A percentile compares a stretch with the other conserved stretches of the same genome.
Evolutionary conservation across 2,329 filamentous ascomycete genomes (phyloP).

Genomic region (Xylaria polymorpha): DNA sequence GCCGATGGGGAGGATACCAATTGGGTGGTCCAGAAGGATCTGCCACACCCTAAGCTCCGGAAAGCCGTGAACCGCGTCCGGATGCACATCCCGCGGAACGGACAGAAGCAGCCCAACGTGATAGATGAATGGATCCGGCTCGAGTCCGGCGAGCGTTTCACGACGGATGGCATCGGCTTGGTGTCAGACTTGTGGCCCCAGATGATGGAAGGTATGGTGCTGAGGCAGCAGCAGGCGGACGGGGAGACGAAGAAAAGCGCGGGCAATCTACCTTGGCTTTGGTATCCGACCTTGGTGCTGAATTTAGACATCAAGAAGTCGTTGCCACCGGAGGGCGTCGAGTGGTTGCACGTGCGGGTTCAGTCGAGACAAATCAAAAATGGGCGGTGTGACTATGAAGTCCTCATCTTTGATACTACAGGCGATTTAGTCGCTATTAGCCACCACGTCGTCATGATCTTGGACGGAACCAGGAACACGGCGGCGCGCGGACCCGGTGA

Average conservation of each 20-base stretch:
- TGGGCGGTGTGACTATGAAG: slow-evolving; percentile 47
- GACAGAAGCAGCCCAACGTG: slow-evolving; percentile 41
- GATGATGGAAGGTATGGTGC: slow-evolving; percentile 43
- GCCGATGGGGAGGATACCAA: slow-evolving; percentile 45
- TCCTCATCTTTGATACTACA: slow-evolving; percentile 46
- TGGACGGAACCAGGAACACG: slow-evolving; percentile 47
- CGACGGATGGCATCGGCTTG: slow-evolving; percentile 45
- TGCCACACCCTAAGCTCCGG: slow-evolving; percentile 44
- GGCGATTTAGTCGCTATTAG: slow-evolving; percentile 49
- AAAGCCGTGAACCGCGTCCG: slow-evolving; percentile 43
- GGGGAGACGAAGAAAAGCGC: slow-evolving; percentile 5
- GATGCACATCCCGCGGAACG: slow-evolving; percentile 44
- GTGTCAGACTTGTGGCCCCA: slow-evolving; percentile 49
- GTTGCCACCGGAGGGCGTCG: slow-evolving; percentile 71
- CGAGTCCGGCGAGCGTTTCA: slow-evolving; percentile 46
- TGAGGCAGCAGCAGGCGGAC: slow-evolving; percentile 13
- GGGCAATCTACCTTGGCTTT: slow-evolving; percentile 54
- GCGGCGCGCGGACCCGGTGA: slow-evolving; percentile 39
- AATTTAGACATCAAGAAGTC: slow-evolving; percentile 78
- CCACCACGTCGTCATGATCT: slow-evolving; percentile 48
- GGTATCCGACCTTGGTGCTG: slow-evolving; percentile 75
- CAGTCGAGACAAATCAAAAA: slow-evolving; percentile 43
- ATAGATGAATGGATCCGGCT: slow-evolving; percentile 50
- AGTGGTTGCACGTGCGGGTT: slow-evolving; percentile 73
- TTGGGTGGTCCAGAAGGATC: slow-evolving; percentile 41